A percentile compares a stretch with the other conserved stretches of the same genome.
Evolutionary conservation across 2,329 filamentous ascomycete genomes (phyloP).

Genomic region (Chaetomium sp.): DNA sequence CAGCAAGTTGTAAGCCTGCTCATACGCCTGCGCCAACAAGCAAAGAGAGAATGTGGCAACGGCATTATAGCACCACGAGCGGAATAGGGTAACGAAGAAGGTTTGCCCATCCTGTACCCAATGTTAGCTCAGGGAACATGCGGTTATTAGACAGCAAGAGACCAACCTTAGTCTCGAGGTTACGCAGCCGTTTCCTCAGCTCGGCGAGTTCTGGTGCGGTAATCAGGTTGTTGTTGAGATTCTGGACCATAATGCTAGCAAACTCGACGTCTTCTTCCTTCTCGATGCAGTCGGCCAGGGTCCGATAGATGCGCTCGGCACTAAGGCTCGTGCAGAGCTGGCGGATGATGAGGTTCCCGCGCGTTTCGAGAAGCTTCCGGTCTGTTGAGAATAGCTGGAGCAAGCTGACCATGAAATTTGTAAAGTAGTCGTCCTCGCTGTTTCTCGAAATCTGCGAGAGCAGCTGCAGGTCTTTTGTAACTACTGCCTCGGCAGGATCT

Average conservation of each 20-base stretch:
- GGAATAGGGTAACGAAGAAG: constrained; percentile 91
- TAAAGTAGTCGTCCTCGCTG: constrained; percentile 96
- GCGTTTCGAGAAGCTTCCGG: constrained; percentile 82
- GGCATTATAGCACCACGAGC: constrained; percentile 97
- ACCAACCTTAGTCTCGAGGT: constrained; percentile 78
- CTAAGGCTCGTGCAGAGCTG: constrained; percentile 92
- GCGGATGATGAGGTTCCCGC: constrained; percentile 94
- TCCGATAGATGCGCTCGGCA: constrained; percentile 92
- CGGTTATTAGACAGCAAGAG: background rate
- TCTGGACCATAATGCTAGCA: constrained; percentile 99
- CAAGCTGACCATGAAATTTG: constrained; percentile 96
- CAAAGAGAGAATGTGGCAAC: constrained; percentile 97
- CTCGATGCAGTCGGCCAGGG: constrained; percentile 92
- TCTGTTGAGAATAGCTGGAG: constrained; percentile 95
- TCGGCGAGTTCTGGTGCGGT: constrained; percentile 93
- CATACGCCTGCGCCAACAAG: constrained; percentile 92
- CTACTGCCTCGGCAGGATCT: constrained; percentile 91
- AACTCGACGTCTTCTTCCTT: constrained; percentile 98
- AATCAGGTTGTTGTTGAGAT: constrained; percentile 97
- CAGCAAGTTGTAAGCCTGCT: constrained; percentile 93
- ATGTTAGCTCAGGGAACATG: constrained; percentile 11
- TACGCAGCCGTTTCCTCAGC: constrained; percentile 83
- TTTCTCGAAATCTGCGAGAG: constrained; percentile 95
- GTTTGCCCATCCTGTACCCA: constrained; percentile 77
- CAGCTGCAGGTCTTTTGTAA: constrained; percentile 89